A percentile compares a stretch with the other conserved stretches of the same genome.
phyloP scores from a whole-genome alignment of 1,284 basidiomycete genomes.

The Irpex sp. region DNA sequence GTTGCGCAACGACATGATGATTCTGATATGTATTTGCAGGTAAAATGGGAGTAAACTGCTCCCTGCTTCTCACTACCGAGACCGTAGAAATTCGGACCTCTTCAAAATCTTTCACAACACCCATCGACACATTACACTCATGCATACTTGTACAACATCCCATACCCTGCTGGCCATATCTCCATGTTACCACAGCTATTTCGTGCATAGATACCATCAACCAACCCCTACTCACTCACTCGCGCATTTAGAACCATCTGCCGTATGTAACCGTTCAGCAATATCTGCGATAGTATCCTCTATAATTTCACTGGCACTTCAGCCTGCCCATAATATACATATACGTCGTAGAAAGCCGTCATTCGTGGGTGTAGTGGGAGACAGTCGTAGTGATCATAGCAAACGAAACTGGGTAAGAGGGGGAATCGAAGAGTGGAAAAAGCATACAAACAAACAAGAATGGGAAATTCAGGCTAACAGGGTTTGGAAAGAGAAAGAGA shows the following conservation, averaged over 20 bases:
- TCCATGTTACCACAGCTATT: too few relatives aligned
- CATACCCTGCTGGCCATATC: not conserved
- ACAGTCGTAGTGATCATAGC: slow-evolving; percentile 3
- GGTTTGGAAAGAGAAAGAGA: not conserved
- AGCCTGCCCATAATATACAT: slow-evolving; percentile 17
- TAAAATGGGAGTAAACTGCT: not conserved
- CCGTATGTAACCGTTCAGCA: not conserved
- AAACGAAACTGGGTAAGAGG: slow-evolving; percentile 3
- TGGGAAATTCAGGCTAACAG: not conserved
- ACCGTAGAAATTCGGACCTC: not conserved
- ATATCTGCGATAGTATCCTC: slow-evolving; percentile 8
- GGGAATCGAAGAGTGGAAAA: not conserved
- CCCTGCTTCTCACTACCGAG: too few relatives aligned
- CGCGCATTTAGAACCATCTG: not conserved
- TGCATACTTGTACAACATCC: not conserved
- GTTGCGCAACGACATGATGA: not conserved
- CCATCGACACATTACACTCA: not conserved
- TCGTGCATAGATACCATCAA: too few relatives aligned
- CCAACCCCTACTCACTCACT: not conserved
- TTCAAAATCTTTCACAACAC: not conserved
- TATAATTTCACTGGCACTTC: slow-evolving; percentile 15
- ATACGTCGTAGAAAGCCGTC: slow-evolving; percentile 11
- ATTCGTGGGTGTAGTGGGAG: not conserved
- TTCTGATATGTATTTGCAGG: not conserved
- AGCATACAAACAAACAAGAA: not conserved